Evolutionary conservation across 345 rosid species (phyloP), one percentile per base, ranked within the genome.

Genomic region (Trapa bicornis): DNA sequence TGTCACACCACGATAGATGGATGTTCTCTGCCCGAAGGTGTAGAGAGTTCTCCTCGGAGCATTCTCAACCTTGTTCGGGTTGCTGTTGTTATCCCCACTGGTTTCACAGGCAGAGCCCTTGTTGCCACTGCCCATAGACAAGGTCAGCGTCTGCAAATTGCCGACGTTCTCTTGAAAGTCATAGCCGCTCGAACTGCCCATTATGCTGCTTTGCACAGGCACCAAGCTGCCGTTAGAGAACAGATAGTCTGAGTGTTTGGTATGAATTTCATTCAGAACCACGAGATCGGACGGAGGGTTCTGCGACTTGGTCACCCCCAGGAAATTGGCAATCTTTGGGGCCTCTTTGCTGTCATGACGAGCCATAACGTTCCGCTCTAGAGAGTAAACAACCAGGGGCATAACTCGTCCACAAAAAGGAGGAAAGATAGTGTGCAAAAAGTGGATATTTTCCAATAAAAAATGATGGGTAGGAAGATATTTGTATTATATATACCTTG

Each of bases 11-110:
- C 99, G 96, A 77, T 91, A 94, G 33, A 94, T 94, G 33, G 99
- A 94, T 2, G 99, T 94, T 74, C 99, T 73, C 75, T 94, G 99
- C 22, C 99, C 99, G 71, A 94, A 94, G n/a, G 97, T 89, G 69
- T 94, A 97, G 76, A 85, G 70, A 48, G 89, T 91, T 66, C 96
- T 79, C 78, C 96, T 91, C 0, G 97, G 93, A 13, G 96, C 66
- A 68, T 92, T 82, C 70, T 85, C 97, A 36, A 78, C 87, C 2
- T 74, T 74, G 38, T 58, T 58, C 50, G 72, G 78, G 36, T 75
- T 81, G 47, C 80, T 69, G 67, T 79, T 85, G 47, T 75, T 91
- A 35, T 83, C 87, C 15, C 83, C 87, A 61, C 87, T 91, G 70
- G 83, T 87, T 65, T 87, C 99, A 33, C 75, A 76, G 2, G 80